These are phyloP conservation scores for Colletotrichum brevisporum DNA, from an alignment of 2,329 filamentous ascomycete genomes.

Conservation along the genomic window DNA sequence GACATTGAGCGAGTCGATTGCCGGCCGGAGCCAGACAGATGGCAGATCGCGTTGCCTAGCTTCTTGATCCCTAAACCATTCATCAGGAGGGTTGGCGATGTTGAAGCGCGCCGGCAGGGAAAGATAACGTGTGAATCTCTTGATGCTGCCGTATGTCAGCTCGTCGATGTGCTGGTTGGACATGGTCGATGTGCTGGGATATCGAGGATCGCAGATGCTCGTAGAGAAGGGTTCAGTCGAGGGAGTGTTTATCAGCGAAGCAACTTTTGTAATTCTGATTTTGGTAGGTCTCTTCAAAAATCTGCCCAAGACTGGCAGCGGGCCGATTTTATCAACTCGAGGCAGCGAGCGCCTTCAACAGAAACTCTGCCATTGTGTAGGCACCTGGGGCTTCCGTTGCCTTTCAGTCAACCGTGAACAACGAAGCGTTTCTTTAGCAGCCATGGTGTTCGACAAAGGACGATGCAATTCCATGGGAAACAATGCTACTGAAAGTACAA, in stretches of 20 bases:
- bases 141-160: conserved; percentile 46
- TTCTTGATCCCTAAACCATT: conserved; percentile 55
- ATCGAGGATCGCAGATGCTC: background rate
- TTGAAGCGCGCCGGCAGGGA: conserved; percentile 52
- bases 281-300: too few relatives aligned
- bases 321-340: background rate
- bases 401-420: background rate
- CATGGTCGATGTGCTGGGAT: conserved; percentile 10
- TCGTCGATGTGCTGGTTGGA: conserved; percentile 37
- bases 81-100: conserved; percentile 48
- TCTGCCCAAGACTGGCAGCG: too few relatives aligned
- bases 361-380: conserved; percentile 12
- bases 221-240: too few relatives aligned
- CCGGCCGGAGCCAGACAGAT: conserved; percentile 47
- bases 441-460: background rate
- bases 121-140: conserved; percentile 53
- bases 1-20: conserved; percentile 43
- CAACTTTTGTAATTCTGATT: too few relatives aligned
- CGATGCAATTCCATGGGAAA: background rate
- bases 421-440: conserved; percentile 1
- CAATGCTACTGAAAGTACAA: conserved; percentile 7
- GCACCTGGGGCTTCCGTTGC: background rate
- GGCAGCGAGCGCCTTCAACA: background rate
- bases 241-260: too few relatives aligned
- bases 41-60: conserved; percentile 43